Conservation (phyloP, 208 protist species). For the Leishmania martiniquensis region DNA sequence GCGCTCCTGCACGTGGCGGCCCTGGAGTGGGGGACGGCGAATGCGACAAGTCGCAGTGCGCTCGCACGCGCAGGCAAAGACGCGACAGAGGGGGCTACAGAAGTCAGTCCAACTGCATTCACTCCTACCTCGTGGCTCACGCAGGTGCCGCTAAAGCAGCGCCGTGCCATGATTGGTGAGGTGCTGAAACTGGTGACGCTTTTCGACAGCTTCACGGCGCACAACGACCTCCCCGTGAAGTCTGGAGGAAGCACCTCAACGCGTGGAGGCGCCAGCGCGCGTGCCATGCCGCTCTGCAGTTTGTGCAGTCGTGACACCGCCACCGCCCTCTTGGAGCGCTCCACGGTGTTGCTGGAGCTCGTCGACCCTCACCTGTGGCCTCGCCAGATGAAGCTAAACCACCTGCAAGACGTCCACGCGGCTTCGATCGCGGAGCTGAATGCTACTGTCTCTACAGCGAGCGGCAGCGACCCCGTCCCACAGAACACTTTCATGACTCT, state of each 20-base stretch:
- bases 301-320: constrained; percentile 55
- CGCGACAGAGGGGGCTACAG: background rate
- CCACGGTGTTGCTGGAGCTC: constrained; percentile 34
- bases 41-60: constrained; percentile 7
- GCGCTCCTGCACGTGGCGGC: constrained; percentile 37
- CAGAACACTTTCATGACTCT: constrained; percentile 6
- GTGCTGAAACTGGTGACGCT: constrained; percentile 64
- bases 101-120: constrained; percentile 1
- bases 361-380: constrained; percentile 25
- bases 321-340: constrained; percentile 12
- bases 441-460: constrained; percentile 11
- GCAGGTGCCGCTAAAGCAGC: constrained; percentile 43
- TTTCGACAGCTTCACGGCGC: constrained; percentile 77
- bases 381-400: constrained; percentile 28
- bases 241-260: constrained; percentile 42
- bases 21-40: constrained; percentile 33
- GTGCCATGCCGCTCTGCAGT: constrained; percentile 39
- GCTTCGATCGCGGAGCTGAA: constrained; percentile 27
- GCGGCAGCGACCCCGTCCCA: background rate
- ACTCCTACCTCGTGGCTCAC: constrained; percentile 46
- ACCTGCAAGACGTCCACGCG: constrained; percentile 20
- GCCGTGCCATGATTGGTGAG: constrained; percentile 46
- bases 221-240: constrained; percentile 74
- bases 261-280: constrained; percentile 32
- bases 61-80: background rate